These are phyloP conservation scores for Pseudocercospora macadamiae DNA, from an alignment of 2,329 filamentous ascomycete species.

Conservation along the genomic window DNA sequence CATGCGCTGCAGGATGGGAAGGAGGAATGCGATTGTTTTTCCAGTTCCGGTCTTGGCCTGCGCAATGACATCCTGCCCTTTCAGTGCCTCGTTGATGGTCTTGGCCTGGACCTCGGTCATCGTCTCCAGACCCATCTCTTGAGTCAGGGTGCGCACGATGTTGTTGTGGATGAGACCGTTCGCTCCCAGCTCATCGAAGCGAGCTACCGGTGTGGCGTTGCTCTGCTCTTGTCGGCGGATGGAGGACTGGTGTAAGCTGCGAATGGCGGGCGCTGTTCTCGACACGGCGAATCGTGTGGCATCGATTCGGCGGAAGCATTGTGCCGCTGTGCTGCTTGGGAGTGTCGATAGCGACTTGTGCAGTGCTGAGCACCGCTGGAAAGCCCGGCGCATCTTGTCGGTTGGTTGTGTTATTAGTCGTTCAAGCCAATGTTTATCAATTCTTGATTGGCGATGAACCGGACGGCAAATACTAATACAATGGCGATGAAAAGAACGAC, in stretches of 20 bases:
- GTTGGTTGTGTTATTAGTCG: background rate
- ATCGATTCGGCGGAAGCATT: slow-evolving; percentile 18
- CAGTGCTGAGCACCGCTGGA: slow-evolving; percentile 37
- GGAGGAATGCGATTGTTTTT: slow-evolving; percentile 91
- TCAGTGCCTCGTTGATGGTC: slow-evolving; percentile 79
- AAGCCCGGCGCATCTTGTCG: slow-evolving; percentile 35
- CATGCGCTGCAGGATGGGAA: slow-evolving; percentile 82
- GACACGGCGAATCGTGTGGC: slow-evolving; percentile 40
- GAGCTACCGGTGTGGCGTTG: slow-evolving; percentile 40
- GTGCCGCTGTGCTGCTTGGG: slow-evolving; percentile 17
- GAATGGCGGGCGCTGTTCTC: slow-evolving; percentile 39
- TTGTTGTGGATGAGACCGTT: slow-evolving; percentile 61
- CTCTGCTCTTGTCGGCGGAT: slow-evolving; percentile 40
- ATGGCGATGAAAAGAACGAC: slow-evolving; percentile 13
- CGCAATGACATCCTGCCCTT: slow-evolving; percentile 80
- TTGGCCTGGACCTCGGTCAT: slow-evolving; percentile 93
- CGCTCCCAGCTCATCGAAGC: slow-evolving; percentile 49
- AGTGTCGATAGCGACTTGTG: slow-evolving; percentile 28
- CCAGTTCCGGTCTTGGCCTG: slow-evolving; percentile 97
- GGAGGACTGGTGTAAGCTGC: slow-evolving; percentile 41
- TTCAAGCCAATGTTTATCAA: background rate
- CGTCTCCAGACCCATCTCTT: slow-evolving; percentile 72
- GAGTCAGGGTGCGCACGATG: slow-evolving; percentile 69
- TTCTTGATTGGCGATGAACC: background rate
- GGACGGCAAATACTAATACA: background rate